Evolutionary conservation across 805 yeast species (phyloP), one percentile per base, ranked within the genome.

Genomic region (Yamadazyma sp.): DNA sequence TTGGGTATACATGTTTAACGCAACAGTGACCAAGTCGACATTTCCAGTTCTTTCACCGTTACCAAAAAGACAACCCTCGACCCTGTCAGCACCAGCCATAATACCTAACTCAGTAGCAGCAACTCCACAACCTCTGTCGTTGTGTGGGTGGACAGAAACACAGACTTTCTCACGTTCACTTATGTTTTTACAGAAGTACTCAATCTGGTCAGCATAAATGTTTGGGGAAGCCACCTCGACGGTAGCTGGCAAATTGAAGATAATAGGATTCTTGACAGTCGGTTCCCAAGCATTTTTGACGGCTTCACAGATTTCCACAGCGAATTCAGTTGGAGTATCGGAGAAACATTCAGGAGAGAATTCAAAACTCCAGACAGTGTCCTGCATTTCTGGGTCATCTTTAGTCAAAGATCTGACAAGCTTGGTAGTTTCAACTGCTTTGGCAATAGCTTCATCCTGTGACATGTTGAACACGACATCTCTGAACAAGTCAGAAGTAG

Each of bases 11-110:
- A 83, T 62, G 70, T 83, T 83, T 51, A 83, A 66, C 3, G 87
- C 91, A 44, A 83, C 77, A 16, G 89, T 83, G 36, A 80, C 79
- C 46, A 83, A 67, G 60, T 83, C 91, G 49, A 83, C 90, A 58
- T 83, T 83, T 67, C 91, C 91, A 19, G 91, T 83, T 67, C 91
- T 73, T 71, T 83, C 91, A 64, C 91, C 91, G 60, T 82, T 83
- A 54, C 90, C 90, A 47, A 83, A 83, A 28, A 83, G 68, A 70
- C 90, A 83, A 40, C 91, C 91, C 63, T 83, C 91, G 35, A 83
- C 85, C 68, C 91, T 75, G 62, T 83, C 90, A 43, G 85, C 91
- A 54, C 91, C 91, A n/a, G 89, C 91, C 53, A 83, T 64, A 21
- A 80, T 50, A 51, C 88, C 90, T 44, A 83, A 67, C 59, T 83